Conservation (phyloP, 2,329 filamentous ascomycete genomes). For the Aspergillus pseudoglaucus region DNA sequence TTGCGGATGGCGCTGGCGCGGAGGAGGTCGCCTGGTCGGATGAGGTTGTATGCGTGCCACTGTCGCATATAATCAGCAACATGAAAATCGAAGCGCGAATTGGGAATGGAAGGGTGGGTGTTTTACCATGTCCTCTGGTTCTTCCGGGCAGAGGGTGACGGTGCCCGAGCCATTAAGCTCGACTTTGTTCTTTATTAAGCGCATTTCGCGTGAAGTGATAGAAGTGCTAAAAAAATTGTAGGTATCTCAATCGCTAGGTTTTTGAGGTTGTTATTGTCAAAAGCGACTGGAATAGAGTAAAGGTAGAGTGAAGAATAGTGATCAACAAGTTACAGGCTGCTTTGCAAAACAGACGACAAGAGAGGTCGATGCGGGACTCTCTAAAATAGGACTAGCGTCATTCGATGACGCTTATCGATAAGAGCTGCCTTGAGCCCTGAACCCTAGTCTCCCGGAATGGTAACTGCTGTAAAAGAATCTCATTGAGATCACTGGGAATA, state of each 20-base stretch:
- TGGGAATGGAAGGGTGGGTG: neutral
- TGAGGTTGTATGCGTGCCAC: conserved; percentile 72
- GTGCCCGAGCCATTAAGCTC: conserved; percentile 60
- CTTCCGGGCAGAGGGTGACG: conserved; percentile 62
- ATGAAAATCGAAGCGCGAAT: neutral
- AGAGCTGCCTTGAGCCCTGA: conserved; percentile 8
- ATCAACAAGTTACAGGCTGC: neutral
- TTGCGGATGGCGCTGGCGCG: conserved; percentile 61
- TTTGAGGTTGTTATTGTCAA: no score
- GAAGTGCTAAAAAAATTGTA: no score
- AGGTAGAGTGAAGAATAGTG: neutral
- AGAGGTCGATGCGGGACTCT: conserved; percentile 9
- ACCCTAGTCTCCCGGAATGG: neutral
- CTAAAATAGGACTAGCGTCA: conserved; percentile 7
- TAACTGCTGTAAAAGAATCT: neutral
- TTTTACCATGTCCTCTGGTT: conserved; percentile 66
- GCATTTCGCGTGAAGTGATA: conserved; percentile 43
- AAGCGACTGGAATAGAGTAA: no score
- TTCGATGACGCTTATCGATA: conserved; percentile 16
- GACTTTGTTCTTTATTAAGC: conserved; percentile 60
- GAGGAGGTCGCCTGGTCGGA: conserved; percentile 58
- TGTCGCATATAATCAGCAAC: conserved; percentile 19
- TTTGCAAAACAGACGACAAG: neutral
- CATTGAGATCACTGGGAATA: neutral
- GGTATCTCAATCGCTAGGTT: no score